Percentiles rank a stretch among this genome's conserved stretches.
Evolutionary conservation across 371 early-diverging fungal species (phyloP).

Genomic region (Dichotomocladium elegans): DNA sequence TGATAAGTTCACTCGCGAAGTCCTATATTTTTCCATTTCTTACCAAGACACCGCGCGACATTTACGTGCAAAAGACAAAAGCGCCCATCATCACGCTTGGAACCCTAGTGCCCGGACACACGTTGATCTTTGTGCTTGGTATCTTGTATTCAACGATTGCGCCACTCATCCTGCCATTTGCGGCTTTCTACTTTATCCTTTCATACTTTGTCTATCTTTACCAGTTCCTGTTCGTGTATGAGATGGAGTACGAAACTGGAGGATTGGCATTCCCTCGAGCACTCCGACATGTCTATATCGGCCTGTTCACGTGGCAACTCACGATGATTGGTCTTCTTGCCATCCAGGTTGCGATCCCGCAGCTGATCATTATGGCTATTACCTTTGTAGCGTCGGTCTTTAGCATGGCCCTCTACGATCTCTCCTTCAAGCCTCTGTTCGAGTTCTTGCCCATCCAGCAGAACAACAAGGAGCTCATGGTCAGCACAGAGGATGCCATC

Average conservation of each 20-base stretch:
- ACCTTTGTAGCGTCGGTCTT: slow-evolving; percentile 43
- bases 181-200: slow-evolving; percentile 67
- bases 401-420: slow-evolving; percentile 53
- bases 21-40: slow-evolving; percentile 63
- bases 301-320: slow-evolving; percentile 65
- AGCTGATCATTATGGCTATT: slow-evolving; percentile 51
- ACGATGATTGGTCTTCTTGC: slow-evolving; percentile 69
- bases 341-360: slow-evolving; percentile 45
- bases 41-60: slow-evolving; percentile 71
- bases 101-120: slow-evolving; percentile 55
- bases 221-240: slow-evolving; percentile 76
- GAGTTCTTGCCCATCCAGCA: slow-evolving; percentile 51
- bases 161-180: slow-evolving; percentile 77
- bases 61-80: slow-evolving; percentile 47
- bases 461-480: not conserved
- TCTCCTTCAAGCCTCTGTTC: slow-evolving; percentile 61
- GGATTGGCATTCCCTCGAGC: slow-evolving; percentile 68
- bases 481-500: not conserved
- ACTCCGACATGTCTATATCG: slow-evolving; percentile 63
- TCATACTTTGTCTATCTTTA: slow-evolving; percentile 77
- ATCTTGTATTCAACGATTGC: slow-evolving; percentile 75
- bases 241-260: slow-evolving; percentile 55
- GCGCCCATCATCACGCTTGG: slow-evolving; percentile 42
- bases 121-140: slow-evolving; percentile 62
- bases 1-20: slow-evolving; percentile 58